Percentiles rank a stretch among this genome's conserved stretches.
phyloP scores from a whole-genome alignment of 441 rosid genomes.

The Omphalea diandra region DNA sequence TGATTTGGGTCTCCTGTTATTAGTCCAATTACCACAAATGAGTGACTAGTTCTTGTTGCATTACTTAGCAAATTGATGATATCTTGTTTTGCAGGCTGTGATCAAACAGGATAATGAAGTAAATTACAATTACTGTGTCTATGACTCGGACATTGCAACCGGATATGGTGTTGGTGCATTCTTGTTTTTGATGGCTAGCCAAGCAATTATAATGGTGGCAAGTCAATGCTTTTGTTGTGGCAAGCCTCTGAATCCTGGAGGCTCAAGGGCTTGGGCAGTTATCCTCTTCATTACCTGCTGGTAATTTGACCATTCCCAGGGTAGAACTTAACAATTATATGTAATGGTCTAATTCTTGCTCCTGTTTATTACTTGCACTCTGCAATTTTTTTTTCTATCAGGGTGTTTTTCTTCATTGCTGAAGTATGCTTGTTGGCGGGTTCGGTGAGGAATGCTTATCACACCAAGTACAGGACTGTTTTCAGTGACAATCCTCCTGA shows the following conservation, averaged over 20 bases:
- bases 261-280: slow-evolving; percentile 76
- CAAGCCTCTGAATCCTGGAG: slow-evolving; percentile 66
- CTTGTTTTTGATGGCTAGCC: slow-evolving; percentile 62
- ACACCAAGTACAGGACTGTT: slow-evolving; percentile 69
- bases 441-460: slow-evolving; percentile 79
- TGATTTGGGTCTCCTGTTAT: neutral
- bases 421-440: slow-evolving; percentile 85
- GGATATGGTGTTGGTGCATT: slow-evolving; percentile 72
- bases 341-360: neutral
- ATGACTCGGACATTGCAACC: slow-evolving; percentile 81
- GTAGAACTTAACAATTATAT: neutral
- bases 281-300: slow-evolving; percentile 76
- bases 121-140: slow-evolving; percentile 54
- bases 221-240: slow-evolving; percentile 89
- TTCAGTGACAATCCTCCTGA: slow-evolving; percentile 32
- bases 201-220: slow-evolving; percentile 61
- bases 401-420: slow-evolving; percentile 86
- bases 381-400: slow-evolving; percentile 29
- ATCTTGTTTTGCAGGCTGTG: slow-evolving; percentile 51
- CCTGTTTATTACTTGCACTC: neutral
- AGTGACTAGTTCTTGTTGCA: slow-evolving; percentile 12
- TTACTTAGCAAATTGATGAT: slow-evolving; percentile 7
- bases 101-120: slow-evolving; percentile 45
- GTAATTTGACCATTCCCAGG: slow-evolving; percentile 33
- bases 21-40: neutral